A percentile compares a stretch with the other conserved stretches of the same genome.
Conservation (phyloP, 1,284 basidiomycete genomes). For the Xanthoconium separans region DNA sequence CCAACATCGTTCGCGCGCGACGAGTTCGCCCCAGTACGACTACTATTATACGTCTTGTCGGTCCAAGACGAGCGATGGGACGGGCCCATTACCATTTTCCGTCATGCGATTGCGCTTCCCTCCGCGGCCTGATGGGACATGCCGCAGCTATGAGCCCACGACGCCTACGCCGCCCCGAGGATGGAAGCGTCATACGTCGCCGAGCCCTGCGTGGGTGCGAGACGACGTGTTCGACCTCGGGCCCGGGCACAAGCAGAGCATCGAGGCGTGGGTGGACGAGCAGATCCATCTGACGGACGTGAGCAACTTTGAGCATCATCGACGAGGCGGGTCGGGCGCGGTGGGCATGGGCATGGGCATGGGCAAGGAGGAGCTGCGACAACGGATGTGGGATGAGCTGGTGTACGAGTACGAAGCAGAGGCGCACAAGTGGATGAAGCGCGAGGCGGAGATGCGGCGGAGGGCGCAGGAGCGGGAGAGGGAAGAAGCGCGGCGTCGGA, state of each 20-base stretch:
- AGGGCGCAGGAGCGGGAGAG: constrained; percentile 41
- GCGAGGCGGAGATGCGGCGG: constrained; percentile 45
- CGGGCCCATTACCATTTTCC: constrained; percentile 10
- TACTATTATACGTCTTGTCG: constrained; percentile 18
- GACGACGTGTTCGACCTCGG: constrained; percentile 41
- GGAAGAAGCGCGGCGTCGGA: constrained; percentile 41
- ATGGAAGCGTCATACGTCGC: constrained; percentile 41
- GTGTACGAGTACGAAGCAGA: constrained; percentile 49
- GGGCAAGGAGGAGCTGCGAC: constrained; percentile 32
- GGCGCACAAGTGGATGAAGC: constrained; percentile 51
- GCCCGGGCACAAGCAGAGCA: constrained; percentile 46
- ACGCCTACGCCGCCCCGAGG: constrained; percentile 23
- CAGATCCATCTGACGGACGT: constrained; percentile 40
- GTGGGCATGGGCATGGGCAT: no score
- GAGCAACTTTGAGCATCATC: constrained; percentile 24
- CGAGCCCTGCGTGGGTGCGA: constrained; percentile 54
- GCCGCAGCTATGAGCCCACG: constrained; percentile 19
- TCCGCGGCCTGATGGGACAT: constrained; percentile 21
- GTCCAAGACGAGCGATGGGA: constrained; percentile 25
- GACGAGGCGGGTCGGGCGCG: constrained; percentile 7
- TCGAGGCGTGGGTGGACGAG: constrained; percentile 60
- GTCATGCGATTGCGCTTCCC: constrained; percentile 25
- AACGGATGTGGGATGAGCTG: constrained; percentile 50
- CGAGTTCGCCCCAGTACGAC: constrained; percentile 19
- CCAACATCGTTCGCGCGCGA: constrained; percentile 29